Evolutionary conservation across 2,329 filamentous ascomycete genomes (phyloP), one percentile per base, ranked within the genome.

Genomic region (Colletotrichum melonis): DNA sequence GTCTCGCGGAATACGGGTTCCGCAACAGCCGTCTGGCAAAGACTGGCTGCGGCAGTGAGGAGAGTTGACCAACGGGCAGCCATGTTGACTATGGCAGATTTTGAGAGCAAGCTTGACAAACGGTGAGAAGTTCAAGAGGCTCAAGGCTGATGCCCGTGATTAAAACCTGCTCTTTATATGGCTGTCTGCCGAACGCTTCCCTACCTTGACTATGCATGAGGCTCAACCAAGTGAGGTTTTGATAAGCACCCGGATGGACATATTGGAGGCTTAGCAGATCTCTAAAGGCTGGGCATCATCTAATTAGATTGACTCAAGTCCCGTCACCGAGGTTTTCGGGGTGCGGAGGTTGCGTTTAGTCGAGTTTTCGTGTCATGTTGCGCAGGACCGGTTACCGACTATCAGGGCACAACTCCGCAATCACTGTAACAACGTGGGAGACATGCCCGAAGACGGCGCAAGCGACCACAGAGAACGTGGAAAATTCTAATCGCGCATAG

Each of bases 171-270:
- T 11, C 38, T 69, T 69, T 52, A 58, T 62, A 35, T 30, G 38
- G 12, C 35, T 14, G 12, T 12, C 11, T 8, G 9, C 11, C 19
- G 11, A 11, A 6, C 7, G 16, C 46, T 9, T 14, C 30, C 32
- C 14, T n/a, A 35, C 26, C 7, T 35, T 42, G 30, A 16, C 7
- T 26, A 54, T 42, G 32, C 59, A 22, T 60, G 66, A 73, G 60
- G 42, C 42, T 70, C 70, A 60, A 32, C 22, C n/a, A 26, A 38
- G 32, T 60, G 59, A 58, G 22, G 66, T 60, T 55, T 64, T 14
- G n/a, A 64, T 28, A 65, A 73, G 35, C 66, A 70, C 60, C 55
- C 60, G 35, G 66, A 69, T 56, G 38, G 59, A 55, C 24, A 73
- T 52, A 52, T 32, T 28, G n/a, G 54, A 63, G 69, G 30, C 49